Percentiles rank a stretch among this genome's conserved stretches.
phyloP scores from a whole-genome alignment of 305 asterid species.

The Rubia balearica region DNA sequence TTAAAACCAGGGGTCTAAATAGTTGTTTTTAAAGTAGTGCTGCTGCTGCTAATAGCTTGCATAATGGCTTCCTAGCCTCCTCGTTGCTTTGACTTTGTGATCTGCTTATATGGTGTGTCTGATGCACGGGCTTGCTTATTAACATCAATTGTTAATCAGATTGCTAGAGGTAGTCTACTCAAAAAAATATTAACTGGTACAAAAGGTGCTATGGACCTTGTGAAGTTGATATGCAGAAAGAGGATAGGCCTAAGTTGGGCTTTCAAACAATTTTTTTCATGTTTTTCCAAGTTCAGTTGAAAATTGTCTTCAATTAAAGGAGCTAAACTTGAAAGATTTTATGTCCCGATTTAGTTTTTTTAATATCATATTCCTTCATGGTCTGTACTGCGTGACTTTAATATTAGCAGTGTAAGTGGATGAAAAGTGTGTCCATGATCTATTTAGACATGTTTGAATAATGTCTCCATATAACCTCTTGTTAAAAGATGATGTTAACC shows the following conservation, averaged over 20 bases:
- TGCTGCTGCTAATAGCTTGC: neutral
- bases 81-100: neutral
- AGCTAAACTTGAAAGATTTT: neutral
- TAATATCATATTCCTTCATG: neutral
- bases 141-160: neutral
- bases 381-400: neutral
- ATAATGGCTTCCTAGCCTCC: neutral
- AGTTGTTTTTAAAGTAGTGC: neutral
- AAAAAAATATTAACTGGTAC: neutral
- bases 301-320: neutral
- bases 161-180: neutral
- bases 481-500: neutral
- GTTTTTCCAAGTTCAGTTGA: neutral
- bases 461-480: neutral
- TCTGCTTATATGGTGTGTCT: neutral
- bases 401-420: neutral
- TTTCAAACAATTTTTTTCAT: neutral
- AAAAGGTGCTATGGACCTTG: neutral
- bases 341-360: neutral
- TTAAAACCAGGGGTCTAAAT: neutral
- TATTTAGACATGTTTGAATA: neutral
- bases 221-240: neutral
- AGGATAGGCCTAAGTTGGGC: neutral
- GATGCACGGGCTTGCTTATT: neutral
- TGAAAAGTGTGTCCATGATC: neutral